Percentiles rank a stretch among this genome's conserved stretches.
phyloP scores from a whole-genome alignment of 2,329 filamentous ascomycete genomes.

The Penicillium sp. region DNA sequence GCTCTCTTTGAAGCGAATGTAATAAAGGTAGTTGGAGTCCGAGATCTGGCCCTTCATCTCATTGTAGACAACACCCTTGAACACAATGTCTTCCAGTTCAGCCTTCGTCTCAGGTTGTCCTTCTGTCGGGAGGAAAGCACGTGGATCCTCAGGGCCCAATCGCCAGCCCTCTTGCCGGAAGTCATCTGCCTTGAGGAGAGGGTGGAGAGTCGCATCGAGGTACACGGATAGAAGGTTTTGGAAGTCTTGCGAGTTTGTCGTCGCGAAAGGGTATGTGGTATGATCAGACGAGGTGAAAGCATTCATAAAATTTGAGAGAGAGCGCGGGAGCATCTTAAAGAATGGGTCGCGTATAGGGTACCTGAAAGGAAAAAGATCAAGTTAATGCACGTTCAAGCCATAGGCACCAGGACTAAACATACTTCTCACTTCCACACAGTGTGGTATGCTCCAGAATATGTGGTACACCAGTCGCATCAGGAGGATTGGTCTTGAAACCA shows the following conservation, averaged over 20 bases:
- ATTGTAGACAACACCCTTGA: constrained; percentile 98
- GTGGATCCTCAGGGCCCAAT: constrained; percentile 87
- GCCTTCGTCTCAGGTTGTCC: constrained; percentile 62
- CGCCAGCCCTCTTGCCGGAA: constrained; percentile 98
- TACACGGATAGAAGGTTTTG: constrained; percentile 97
- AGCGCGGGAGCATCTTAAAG: constrained; percentile 99
- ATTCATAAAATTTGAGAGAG: constrained; percentile 99
- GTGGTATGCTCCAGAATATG: constrained; percentile 99
- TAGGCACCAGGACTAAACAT: constrained; percentile 32
- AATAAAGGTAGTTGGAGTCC: constrained; percentile 93
- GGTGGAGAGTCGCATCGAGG: constrained; percentile 89
- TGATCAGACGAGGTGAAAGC: constrained; percentile 96
- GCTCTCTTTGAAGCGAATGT: constrained; percentile 92
- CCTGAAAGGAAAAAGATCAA: constrained; percentile 53
- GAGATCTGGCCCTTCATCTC: constrained; percentile 99
- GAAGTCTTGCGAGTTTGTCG: constrained; percentile 93
- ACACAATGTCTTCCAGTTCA: constrained; percentile 70
- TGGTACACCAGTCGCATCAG: constrained; percentile 92
- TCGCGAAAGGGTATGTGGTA: constrained; percentile 97
- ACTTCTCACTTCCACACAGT: constrained; percentile 93
- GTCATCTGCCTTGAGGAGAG: constrained; percentile 85
- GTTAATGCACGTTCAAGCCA: constrained; percentile 21
- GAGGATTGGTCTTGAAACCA: constrained; percentile 98
- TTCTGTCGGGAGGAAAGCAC: constrained; percentile 57
- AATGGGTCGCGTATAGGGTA: constrained; percentile 98